Conservation (phyloP, 345 rosid genomes). For the Hypericum androsaemum region DNA sequence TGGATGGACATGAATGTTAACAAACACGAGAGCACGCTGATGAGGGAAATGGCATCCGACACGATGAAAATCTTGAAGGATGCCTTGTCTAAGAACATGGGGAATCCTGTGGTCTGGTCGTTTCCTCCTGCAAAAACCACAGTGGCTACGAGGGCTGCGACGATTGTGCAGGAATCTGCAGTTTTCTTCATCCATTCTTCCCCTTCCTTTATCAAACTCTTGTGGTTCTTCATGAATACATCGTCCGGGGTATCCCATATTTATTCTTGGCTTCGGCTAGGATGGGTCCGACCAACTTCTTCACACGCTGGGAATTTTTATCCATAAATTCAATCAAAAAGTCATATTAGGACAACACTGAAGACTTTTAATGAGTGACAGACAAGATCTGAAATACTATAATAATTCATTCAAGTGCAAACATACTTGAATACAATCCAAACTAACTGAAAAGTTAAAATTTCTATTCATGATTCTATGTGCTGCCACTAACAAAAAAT, state of each 20-base stretch:
- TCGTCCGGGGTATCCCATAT: constrained; percentile 9
- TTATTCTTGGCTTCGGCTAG: constrained; percentile 5
- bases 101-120: background rate
- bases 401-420: too few species aligned
- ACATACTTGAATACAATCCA: too few species aligned
- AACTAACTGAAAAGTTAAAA: too few species aligned
- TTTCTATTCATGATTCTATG: too few species aligned
- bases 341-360: background rate
- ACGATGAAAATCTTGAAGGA: constrained; percentile 10
- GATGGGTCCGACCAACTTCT: constrained; percentile 6
- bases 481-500: too few species aligned
- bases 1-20: constrained; percentile 8
- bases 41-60: constrained; percentile 7
- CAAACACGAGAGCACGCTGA: background rate
- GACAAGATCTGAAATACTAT: background rate
- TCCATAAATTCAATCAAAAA: too few species aligned
- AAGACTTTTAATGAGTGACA: background rate
- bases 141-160: constrained; percentile 7
- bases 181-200: constrained; percentile 11
- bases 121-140: constrained; percentile 12
- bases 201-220: constrained; percentile 1
- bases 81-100: background rate
- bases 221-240: constrained; percentile 2
- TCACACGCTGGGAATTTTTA: constrained; percentile 12
- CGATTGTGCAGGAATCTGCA: constrained; percentile 10